Evolutionary conservation across 768 basidiomycete species (phyloP).

Genomic region (Paxillus involutus): DNA sequence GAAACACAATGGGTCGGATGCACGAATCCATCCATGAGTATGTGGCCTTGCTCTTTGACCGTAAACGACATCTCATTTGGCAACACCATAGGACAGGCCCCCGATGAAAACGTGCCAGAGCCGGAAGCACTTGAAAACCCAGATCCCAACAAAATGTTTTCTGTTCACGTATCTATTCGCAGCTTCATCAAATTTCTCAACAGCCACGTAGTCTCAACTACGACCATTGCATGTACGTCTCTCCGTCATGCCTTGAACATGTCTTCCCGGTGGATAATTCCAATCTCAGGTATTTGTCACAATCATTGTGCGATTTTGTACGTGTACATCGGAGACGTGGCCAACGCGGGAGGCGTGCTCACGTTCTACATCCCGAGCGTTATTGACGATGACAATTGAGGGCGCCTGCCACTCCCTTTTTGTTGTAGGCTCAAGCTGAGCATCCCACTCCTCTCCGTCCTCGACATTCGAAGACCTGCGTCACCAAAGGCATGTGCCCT

Average conservation of each 20-base stretch:
- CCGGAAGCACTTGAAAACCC: slow-evolving; percentile 35
- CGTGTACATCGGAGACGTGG: slow-evolving; percentile 82
- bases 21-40: slow-evolving; percentile 59
- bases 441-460: neutral
- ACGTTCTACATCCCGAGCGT: slow-evolving; percentile 88
- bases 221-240: slow-evolving; percentile 79
- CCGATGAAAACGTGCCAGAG: slow-evolving; percentile 34
- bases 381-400: slow-evolving; percentile 49
- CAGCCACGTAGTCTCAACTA: slow-evolving; percentile 76
- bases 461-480: neutral
- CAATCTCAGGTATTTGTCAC: slow-evolving; percentile 67
- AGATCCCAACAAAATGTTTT: slow-evolving; percentile 60
- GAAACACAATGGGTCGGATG: slow-evolving; percentile 82
- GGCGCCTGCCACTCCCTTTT: neutral
- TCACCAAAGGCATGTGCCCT: neutral
- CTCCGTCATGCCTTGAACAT: neutral
- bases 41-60: slow-evolving; percentile 3
- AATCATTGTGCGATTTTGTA: slow-evolving; percentile 85
- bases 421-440: neutral
- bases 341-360: slow-evolving; percentile 78
- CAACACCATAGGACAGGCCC: slow-evolving; percentile 18
- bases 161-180: slow-evolving; percentile 67
- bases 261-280: neutral
- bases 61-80: neutral
- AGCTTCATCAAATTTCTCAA: slow-evolving; percentile 82